Evolutionary conservation across 2,329 filamentous ascomycete genomes (phyloP).

Genomic region (Trichoderma breve): DNA sequence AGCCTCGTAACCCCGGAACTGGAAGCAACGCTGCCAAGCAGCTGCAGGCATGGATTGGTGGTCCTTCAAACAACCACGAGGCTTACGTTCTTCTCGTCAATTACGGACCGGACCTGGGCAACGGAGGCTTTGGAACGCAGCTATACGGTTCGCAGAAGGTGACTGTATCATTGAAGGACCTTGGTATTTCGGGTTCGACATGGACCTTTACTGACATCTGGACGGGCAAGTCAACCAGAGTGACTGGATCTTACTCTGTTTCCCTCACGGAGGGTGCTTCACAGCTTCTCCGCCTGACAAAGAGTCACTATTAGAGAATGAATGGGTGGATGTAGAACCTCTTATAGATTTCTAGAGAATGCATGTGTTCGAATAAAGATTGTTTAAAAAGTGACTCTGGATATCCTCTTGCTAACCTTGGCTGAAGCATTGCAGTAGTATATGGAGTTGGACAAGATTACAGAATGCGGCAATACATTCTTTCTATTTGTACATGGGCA

Average conservation of each 20-base stretch:
- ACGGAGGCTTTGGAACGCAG: conserved; percentile 4
- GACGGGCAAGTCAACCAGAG: conserved; percentile 12
- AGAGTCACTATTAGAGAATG: not conserved
- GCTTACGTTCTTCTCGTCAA: conserved; percentile 18
- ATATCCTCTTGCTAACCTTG: not conserved
- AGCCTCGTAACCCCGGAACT: conserved; percentile 17
- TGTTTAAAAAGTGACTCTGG: not conserved
- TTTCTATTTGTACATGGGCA: no score
- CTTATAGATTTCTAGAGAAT: not conserved
- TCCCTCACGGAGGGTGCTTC: conserved; percentile 18
- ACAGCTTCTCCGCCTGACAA: conserved; percentile 11
- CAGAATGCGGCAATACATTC: no score
- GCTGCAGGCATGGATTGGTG: conserved; percentile 19
- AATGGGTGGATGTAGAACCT: not conserved
- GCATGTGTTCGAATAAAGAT: not conserved
- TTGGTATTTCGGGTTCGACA: not conserved
- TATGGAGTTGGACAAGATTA: no score
- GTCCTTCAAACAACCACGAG: conserved; percentile 11
- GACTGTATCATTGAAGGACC: conserved; percentile 8
- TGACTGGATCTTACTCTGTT: conserved; percentile 9
- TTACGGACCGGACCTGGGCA: conserved; percentile 18
- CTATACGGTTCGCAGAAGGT: conserved; percentile 11
- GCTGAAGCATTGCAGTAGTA: no score
- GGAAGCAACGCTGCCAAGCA: conserved; percentile 16
- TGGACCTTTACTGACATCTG: conserved; percentile 19